Percentiles rank a stretch among this genome's conserved stretches.
These are phyloP conservation scores for Cicer chorassanicum DNA, from an alignment of 306 rosid genomes.

Conservation along the genomic window DNA sequence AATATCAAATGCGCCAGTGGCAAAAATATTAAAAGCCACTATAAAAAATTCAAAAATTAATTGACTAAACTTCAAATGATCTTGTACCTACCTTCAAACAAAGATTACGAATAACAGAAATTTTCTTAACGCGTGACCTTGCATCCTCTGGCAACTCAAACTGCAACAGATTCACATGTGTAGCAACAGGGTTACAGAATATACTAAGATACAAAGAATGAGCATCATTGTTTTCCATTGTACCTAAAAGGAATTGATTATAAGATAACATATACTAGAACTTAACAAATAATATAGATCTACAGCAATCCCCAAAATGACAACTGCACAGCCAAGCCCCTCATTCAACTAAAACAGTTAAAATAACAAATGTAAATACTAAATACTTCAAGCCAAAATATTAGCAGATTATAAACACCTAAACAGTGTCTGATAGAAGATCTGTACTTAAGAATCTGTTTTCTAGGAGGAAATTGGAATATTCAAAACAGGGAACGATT, in stretches of 20 bases:
- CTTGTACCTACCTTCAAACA: conserved; percentile 74
- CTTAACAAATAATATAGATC: background rate
- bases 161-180: conserved; percentile 53
- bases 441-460: background rate
- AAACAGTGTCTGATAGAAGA: background rate
- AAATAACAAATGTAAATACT: background rate
- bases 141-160: conserved; percentile 85
- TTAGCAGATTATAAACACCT: background rate
- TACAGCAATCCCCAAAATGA: background rate
- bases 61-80: conserved; percentile 35
- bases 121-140: conserved; percentile 66
- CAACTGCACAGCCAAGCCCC: background rate
- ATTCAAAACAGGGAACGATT: no score
- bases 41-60: conserved; percentile 19
- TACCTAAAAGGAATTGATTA: background rate
- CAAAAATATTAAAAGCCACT: background rate
- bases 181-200: conserved; percentile 16
- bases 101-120: conserved; percentile 87
- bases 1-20: background rate
- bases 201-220: conserved; percentile 24
- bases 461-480: background rate
- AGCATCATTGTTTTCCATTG: conserved; percentile 4
- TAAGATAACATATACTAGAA: background rate
- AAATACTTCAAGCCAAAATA: background rate
- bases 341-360: background rate